phyloP scores from a whole-genome alignment of 345 rosid genomes.

The Gossypium arboreum region DNA sequence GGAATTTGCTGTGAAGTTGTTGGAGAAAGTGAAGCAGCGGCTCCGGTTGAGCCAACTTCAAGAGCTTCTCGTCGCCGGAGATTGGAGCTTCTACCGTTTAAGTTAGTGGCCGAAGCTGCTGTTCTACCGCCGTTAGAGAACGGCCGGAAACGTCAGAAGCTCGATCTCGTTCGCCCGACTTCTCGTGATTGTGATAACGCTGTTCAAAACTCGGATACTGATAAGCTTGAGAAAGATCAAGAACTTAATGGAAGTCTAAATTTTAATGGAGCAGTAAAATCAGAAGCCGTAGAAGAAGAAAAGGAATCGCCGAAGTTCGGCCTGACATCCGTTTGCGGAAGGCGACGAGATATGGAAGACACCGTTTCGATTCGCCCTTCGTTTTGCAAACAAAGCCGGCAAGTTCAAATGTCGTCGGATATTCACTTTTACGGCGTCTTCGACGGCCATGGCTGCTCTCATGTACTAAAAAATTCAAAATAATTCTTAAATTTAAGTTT shows the following conservation, averaged over 20 bases:
- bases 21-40: conserved; percentile 54
- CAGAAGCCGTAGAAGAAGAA: conserved; percentile 8
- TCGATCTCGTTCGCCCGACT: not conserved
- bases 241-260: not conserved
- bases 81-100: conserved; percentile 55
- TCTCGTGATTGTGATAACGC: conserved; percentile 23
- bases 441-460: conserved; percentile 99
- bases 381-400: conserved; percentile 22
- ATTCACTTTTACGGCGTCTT: conserved; percentile 71
- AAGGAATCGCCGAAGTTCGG: conserved; percentile 51
- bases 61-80: conserved; percentile 51
- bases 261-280: conserved; percentile 13
- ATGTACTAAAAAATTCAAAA: conserved; percentile 36
- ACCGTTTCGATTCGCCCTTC: conserved; percentile 60
- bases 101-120: conserved; percentile 46
- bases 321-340: conserved; percentile 83
- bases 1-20: conserved; percentile 77
- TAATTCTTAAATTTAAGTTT: not conserved
- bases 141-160: conserved; percentile 46
- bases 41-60: conserved; percentile 45
- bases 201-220: conserved; percentile 10
- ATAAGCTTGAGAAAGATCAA: not conserved
- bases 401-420: conserved; percentile 6
- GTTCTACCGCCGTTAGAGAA: conserved; percentile 35
- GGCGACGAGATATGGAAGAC: conserved; percentile 96